Base-by-base conservation (phyloP, 257 asterid genomes). In the Fraxinus anomala region DNA sequence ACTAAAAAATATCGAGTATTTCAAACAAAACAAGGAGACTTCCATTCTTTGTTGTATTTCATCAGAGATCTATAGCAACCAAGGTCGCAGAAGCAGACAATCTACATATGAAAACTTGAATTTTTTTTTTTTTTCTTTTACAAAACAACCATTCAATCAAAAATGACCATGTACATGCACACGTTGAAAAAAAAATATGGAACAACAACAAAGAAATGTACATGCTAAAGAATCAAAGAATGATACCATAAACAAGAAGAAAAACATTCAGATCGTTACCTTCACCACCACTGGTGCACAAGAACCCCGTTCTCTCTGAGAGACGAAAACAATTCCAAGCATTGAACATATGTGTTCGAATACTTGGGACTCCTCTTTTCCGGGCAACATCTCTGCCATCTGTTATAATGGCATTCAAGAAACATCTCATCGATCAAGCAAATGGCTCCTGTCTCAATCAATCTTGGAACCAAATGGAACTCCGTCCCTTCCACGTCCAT, bases 401-500 rank as follows among this genome's bases (percentile, higher is more conserved):
- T 84, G 74, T 95, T 93, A 82, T 95, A 93, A 79, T 95, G 99
- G 79, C 99, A 95, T 79, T 95, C 99, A 0, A 95, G 97, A 85
- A 95, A 95, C 3, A 95, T 85, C 83, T 95, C 99, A 78, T 95
- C 98, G 8, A 95, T 89, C 86, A 95, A 83, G 85, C 99, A 95
- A 63, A 95, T 95, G 0, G 98, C 94, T 1, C 98, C 97, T 0
- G 97, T 90, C 82, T 91, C 86, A 79, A 93, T 74, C 91, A 95
- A 84, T 84, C 92, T 89, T 0, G 99, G 99, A 13, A 95, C 91
- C 91, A 93, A 83, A 65, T 93, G 92, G 34, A 95, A 95, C 77
- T 95, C 99, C 17, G 99, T 95, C 80, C 99, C 99, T 89, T 93
- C 99, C 19, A 95, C 97, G 70, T 95, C 99, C 98, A 95, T 93